phyloP scores from a whole-genome alignment of 371 early-diverging fungal species.

The Basidiobolus meristosporus region DNA sequence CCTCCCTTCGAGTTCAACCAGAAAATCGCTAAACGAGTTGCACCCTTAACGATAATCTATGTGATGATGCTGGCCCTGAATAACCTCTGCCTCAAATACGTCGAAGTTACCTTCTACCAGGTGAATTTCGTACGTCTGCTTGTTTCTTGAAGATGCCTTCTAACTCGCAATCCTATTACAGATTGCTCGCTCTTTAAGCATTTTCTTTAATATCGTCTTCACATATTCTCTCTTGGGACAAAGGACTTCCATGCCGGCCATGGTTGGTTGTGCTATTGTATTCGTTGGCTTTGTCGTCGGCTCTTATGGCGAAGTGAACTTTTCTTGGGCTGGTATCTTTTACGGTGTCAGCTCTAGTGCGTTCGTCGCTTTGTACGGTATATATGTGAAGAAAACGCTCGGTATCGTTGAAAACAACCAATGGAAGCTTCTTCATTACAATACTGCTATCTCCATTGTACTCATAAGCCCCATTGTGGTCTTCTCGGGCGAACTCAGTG shows the following conservation, averaged over 20 bases:
- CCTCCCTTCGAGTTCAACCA: conserved; percentile 46
- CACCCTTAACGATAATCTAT: conserved; percentile 44
- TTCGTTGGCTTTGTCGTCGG: conserved; percentile 48
- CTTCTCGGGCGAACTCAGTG: conserved; percentile 36
- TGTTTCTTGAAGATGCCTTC: not conserved
- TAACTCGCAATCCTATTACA: conserved; percentile 1
- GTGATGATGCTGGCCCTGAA: conserved; percentile 50
- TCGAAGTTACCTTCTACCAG: conserved; percentile 56
- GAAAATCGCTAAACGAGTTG: conserved; percentile 27
- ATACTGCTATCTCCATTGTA: conserved; percentile 40
- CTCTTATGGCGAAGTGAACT: conserved; percentile 48
- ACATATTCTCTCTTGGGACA: conserved; percentile 39
- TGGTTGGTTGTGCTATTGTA: conserved; percentile 40
- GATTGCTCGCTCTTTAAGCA: conserved; percentile 49
- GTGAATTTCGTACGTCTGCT: conserved; percentile 6
- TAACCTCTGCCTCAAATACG: conserved; percentile 44
- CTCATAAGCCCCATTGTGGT: conserved; percentile 33
- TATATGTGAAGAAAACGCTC: conserved; percentile 54
- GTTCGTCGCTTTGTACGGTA: conserved; percentile 55
- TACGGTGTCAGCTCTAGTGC: conserved; percentile 46
- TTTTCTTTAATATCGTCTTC: conserved; percentile 48
- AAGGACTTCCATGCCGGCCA: conserved; percentile 25
- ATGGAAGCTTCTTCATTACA: conserved; percentile 54
- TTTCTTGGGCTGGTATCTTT: conserved; percentile 41
- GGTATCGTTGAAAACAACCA: conserved; percentile 40